Evolutionary conservation across 177 flowering plant species (phyloP), one percentile per base, ranked within the genome.

Genomic region (Telopea speciosissima): DNA sequence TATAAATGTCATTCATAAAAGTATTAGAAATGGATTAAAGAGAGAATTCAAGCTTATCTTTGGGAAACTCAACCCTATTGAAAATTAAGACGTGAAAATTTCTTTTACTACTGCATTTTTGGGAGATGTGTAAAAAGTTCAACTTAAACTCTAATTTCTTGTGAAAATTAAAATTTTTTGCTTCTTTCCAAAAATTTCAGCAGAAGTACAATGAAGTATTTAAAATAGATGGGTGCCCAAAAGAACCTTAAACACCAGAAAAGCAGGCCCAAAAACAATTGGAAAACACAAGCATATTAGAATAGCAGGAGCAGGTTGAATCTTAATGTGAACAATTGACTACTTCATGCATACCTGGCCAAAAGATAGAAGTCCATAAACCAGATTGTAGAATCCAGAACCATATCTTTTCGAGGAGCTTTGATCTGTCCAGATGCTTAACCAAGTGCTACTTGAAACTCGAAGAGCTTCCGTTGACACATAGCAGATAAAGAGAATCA

Each of bases 381-480:
- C 69, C 70, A 87, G 58, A 74, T 83, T 89, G 79, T 87, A 94
- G 77, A 77, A 88, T 67, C 82, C 86, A 31, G 97, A 82, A 25
- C 85, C 83, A 71, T 85, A 77, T 66, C 24, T 78, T 70, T 68
- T 80, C 54, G 84, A 49, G 58, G 81, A 63, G 71, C 93, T 78
- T 80, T 85, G 83, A 79, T 89, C 85, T 67, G 97, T 94, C 98
- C 98, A 94, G 76, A 67, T 25, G 81, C 98, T 92, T 79, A 94
- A 83, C 98, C 98, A 94, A 23, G 95, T 92, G 86, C 98, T 94
- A 81, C 97, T 90, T 71, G 85, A 85, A 74, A 94, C 80, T 82
- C 98, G 83, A 54, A 94, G 84, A 75, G 75, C 75, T 82, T 94
- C 97, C 19, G 91, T 85, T 25, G 75, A 36, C 33, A 88, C 31